Evolutionary conservation across 2,329 filamentous ascomycete species (phyloP).

Genomic region (Arachnomyces sp.): DNA sequence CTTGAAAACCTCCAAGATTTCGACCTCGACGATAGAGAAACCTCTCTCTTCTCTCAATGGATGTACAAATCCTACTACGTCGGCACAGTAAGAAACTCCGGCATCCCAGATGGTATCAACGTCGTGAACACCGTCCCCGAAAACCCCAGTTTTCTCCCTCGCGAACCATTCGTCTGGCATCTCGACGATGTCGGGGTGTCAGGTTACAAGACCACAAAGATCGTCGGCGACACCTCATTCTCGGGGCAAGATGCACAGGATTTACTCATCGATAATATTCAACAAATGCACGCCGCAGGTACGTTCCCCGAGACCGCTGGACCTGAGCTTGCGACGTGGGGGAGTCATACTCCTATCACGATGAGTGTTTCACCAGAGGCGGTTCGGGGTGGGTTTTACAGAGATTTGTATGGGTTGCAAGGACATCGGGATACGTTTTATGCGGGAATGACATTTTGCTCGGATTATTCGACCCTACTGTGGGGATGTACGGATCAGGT

Average conservation of each 20-base stretch:
- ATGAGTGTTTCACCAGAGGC: constrained; percentile 25
- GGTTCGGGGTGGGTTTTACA: constrained; percentile 36
- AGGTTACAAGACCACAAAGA: constrained; percentile 3
- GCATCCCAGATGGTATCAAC: background rate
- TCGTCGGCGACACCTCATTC: constrained; percentile 5
- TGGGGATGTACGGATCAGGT: constrained; percentile 15
- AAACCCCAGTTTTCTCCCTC: constrained; percentile 1
- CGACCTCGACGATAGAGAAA: constrained; percentile 25
- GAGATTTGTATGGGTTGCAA: constrained; percentile 36
- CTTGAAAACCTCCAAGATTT: constrained; percentile 24
- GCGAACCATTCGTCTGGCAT: constrained; percentile 5
- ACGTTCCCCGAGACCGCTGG: constrained; percentile 4
- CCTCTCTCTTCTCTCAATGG: constrained; percentile 26
- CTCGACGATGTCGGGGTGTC: constrained; percentile 7
- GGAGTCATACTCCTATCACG: constrained; percentile 31
- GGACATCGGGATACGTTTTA: constrained; percentile 42
- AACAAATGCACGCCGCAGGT: constrained; percentile 1
- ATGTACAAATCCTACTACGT: constrained; percentile 10
- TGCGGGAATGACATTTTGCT: constrained; percentile 34
- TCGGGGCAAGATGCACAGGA: constrained; percentile 2
- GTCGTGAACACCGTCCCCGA: constrained; percentile 4
- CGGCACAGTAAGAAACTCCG: constrained; percentile 5
- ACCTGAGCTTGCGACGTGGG: constrained; percentile 3
- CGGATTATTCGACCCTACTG: constrained; percentile 15
- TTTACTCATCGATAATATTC: constrained; percentile 2